phyloP scores from a whole-genome alignment of 2,329 filamentous ascomycete genomes.

The Fusarium floridanum region DNA sequence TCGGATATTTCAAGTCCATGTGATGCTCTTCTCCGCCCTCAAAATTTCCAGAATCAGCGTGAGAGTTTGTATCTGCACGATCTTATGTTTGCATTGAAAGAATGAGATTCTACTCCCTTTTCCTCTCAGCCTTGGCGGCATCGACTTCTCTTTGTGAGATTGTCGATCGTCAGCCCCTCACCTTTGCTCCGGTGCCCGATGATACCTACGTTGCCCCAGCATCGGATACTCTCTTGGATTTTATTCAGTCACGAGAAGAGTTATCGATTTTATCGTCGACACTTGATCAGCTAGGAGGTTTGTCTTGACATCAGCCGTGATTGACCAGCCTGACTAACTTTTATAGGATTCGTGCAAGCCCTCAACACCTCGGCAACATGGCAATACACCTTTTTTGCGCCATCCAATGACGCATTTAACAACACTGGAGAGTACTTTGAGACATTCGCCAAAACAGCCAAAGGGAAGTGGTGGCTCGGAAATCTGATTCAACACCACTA shows the following conservation, averaged over 20 bases:
- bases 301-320: neutral
- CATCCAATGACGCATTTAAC: neutral
- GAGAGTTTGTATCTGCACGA: neutral
- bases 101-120: neutral
- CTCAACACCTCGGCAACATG: neutral
- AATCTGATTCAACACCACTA: slow-evolving; percentile 1
- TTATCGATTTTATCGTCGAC: neutral
- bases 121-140: neutral
- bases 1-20: neutral
- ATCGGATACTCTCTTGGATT: neutral
- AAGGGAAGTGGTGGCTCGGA: slow-evolving; percentile 5
- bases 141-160: neutral
- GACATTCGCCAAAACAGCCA: neutral
- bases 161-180: slow-evolving; percentile 1
- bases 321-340: neutral
- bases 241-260: neutral
- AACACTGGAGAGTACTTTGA: neutral
- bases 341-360: neutral
- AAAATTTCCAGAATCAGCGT: neutral
- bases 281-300: neutral
- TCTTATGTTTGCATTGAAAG: neutral
- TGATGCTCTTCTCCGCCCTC: neutral
- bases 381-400: slow-evolving; percentile 5
- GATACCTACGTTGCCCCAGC: neutral
- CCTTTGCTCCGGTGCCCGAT: neutral